Conservation (phyloP, 371 early-diverging fungal genomes). For the Lichtheimia hyalospora region DNA sequence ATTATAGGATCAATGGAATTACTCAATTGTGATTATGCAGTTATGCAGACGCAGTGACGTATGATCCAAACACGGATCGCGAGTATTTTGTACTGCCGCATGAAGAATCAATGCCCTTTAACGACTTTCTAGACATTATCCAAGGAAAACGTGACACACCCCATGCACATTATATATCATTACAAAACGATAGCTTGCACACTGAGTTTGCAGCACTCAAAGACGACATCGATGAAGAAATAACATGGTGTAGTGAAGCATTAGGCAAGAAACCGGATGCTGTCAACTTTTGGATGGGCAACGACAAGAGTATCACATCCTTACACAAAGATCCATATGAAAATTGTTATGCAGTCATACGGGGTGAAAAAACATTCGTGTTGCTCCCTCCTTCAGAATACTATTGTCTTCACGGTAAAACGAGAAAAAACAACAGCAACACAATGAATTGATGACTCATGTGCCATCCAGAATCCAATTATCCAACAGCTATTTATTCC, state of each 20-base stretch:
- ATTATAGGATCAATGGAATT: too few species aligned
- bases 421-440: not conserved
- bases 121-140: conserved; percentile 51
- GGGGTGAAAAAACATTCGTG: conserved; percentile 72
- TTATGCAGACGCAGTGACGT: conserved; percentile 68
- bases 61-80: conserved; percentile 35
- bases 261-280: conserved; percentile 70
- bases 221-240: conserved; percentile 61
- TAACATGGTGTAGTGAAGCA: conserved; percentile 65
- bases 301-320: conserved; percentile 60
- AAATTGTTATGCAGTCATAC: conserved; percentile 73
- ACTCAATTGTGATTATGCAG: conserved; percentile 18
- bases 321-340: conserved; percentile 85
- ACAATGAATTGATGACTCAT: not conserved
- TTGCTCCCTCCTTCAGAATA: conserved; percentile 73
- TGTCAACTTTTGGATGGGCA: conserved; percentile 82
- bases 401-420: conserved; percentile 62
- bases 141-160: conserved; percentile 17
- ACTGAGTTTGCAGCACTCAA: conserved; percentile 54
- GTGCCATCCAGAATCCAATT: conserved; percentile 45
- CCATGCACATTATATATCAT: conserved; percentile 62
- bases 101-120: conserved; percentile 62
- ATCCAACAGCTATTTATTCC: conserved; percentile 57
- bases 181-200: conserved; percentile 71
- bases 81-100: conserved; percentile 71